These are phyloP conservation scores for Myrica gale DNA, from an alignment of 306 rosid genomes.

Conservation along the genomic window DNA sequence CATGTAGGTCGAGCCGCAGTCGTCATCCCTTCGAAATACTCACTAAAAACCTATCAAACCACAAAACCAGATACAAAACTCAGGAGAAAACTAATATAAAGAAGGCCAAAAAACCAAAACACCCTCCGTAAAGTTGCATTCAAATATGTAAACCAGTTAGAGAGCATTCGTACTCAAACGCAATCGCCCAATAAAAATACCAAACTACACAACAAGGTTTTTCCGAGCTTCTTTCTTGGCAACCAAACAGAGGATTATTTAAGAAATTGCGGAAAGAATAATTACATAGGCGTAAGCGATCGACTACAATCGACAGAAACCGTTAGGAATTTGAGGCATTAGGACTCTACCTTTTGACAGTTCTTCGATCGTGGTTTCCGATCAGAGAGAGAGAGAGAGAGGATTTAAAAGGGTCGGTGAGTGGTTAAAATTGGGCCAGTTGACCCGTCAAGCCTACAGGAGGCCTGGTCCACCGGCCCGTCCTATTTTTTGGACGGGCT, in stretches of 20 bases:
- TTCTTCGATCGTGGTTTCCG: background rate
- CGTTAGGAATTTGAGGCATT: background rate
- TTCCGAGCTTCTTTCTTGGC: background rate
- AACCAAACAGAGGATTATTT: background rate
- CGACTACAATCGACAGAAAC: background rate
- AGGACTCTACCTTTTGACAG: background rate
- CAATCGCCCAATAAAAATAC: too few relatives aligned
- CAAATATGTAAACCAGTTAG: too few relatives aligned
- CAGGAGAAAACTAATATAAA: background rate
- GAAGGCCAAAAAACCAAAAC: background rate
- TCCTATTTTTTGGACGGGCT: too few relatives aligned
- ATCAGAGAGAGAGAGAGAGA: background rate
- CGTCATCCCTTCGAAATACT: conserved; percentile 45
- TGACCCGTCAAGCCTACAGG: background rate
- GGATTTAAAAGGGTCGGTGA: background rate
- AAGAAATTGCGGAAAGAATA: background rate
- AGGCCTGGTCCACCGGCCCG: background rate
- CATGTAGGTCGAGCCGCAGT: conserved; percentile 97
- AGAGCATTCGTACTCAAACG: too few relatives aligned
- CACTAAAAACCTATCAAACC: background rate
- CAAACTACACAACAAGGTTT: background rate
- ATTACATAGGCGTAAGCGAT: background rate
- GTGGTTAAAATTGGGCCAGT: background rate
- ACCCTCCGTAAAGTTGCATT: background rate
- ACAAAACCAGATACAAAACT: background rate